Evolutionary conservation across 495 filamentous ascomycete species (phyloP).

Genomic region (Hyphodiscus hymeniophilus): DNA sequence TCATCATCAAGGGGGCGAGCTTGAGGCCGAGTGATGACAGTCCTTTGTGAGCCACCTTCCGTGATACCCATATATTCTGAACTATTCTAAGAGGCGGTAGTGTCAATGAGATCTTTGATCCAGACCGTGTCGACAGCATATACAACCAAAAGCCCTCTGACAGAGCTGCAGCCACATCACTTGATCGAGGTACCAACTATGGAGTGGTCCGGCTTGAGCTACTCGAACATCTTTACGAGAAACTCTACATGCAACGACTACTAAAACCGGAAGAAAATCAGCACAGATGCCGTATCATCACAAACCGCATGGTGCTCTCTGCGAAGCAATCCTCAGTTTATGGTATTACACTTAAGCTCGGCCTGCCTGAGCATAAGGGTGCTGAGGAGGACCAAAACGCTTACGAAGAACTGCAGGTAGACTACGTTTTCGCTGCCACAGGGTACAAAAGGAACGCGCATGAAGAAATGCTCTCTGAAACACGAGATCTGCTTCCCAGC

Average conservation of each 20-base stretch:
- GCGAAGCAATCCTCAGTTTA: conserved; percentile 26
- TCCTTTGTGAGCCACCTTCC: conserved; percentile 60
- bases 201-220: conserved; percentile 82
- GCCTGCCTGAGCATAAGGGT: conserved; percentile 9
- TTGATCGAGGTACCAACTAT: conserved; percentile 81
- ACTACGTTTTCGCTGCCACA: conserved; percentile 78
- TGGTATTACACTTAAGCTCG: conserved; percentile 29
- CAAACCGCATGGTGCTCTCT: conserved; percentile 49
- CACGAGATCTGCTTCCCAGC: conserved; percentile 53
- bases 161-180: conserved; percentile 51
- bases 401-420: conserved; percentile 49
- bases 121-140: conserved; percentile 65
- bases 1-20: conserved; percentile 73
- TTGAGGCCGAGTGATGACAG: conserved; percentile 89
- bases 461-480: conserved; percentile 60
- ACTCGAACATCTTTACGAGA: conserved; percentile 78
- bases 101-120: conserved; percentile 95
- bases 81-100: conserved; percentile 33
- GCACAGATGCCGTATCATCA: conserved; percentile 76
- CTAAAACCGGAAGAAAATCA: conserved; percentile 56
- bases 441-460: conserved; percentile 78
- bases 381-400: conserved; percentile 1
- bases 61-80: conserved; percentile 25
- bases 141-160: conserved; percentile 54
- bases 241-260: conserved; percentile 75